Conservation (phyloP, 2,329 filamentous ascomycete species). For the Phaeoacremonium minimum region DNA sequence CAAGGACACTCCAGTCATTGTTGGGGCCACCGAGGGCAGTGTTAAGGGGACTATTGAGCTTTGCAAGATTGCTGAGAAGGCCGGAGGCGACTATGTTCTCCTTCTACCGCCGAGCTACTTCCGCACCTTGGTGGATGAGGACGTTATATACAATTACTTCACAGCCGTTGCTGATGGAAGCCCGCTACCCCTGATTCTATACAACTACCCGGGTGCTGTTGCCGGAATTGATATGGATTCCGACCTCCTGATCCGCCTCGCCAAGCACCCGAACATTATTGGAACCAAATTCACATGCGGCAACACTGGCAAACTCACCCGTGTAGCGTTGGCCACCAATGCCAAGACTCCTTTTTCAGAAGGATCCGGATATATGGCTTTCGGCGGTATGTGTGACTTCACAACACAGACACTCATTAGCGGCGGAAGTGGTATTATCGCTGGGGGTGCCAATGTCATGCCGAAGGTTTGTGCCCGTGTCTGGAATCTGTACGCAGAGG, state of each 20-base stretch:
- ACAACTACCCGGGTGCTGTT: slow-evolving; percentile 89
- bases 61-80: slow-evolving; percentile 59
- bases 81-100: slow-evolving; percentile 76
- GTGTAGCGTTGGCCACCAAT: slow-evolving; percentile 68
- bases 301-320: slow-evolving; percentile 83
- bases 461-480: slow-evolving; percentile 77
- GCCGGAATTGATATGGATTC: slow-evolving; percentile 87
- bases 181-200: slow-evolving; percentile 75
- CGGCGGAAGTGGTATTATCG: slow-evolving; percentile 80
- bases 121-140: slow-evolving; percentile 70
- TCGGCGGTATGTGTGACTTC: slow-evolving; percentile 85
- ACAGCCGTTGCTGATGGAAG: slow-evolving; percentile 69
- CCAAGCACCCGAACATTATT: slow-evolving; percentile 76
- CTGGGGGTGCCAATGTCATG: slow-evolving; percentile 79
- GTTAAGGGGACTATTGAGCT: slow-evolving; percentile 77
- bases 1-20: slow-evolving; percentile 70
- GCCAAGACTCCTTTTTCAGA: slow-evolving; percentile 61
- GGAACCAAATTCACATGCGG: slow-evolving; percentile 92
- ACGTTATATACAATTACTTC: slow-evolving; percentile 70
- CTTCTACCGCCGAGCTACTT: slow-evolving; percentile 82
- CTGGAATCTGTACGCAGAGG: slow-evolving; percentile 70
- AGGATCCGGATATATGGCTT: slow-evolving; percentile 73
- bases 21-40: slow-evolving; percentile 77
- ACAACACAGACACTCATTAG: slow-evolving; percentile 75
- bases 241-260: slow-evolving; percentile 76